Base-by-base conservation (phyloP, 208 protist genomes). In the Kentomonas sorsogonicus region DNA sequence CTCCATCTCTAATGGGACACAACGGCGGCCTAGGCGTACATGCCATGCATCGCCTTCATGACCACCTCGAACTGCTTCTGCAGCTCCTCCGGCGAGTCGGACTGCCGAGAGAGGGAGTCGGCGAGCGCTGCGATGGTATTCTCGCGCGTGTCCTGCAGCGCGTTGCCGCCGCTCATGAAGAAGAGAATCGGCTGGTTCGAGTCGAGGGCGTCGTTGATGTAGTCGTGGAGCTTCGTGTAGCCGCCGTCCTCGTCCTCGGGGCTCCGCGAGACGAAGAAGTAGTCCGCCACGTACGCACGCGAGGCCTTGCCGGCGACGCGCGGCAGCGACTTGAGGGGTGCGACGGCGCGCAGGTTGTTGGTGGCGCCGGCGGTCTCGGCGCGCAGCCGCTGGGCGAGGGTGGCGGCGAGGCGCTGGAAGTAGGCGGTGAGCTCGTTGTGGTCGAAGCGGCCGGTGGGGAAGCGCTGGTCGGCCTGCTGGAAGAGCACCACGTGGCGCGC, bases 241-340 rank as follows among this genome's bases (percentile, higher is more conserved):
- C 69, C 74, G 26, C 72, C 71, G 1, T 64, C 56, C 30, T 41
- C 41, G 33, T 82, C 69, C 10, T 69, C 57, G 30, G 50, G 53
- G 52, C 66, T 50, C 27, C 73, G 66, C 0, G 63, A 59, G 10
- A 86, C 55, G 27, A 91, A 77, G 61, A 88, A 91, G 59, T 79
- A 88, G 41, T 62, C 71, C 48, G 76, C 41, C 10, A 91, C 56
- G n/a, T 72, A 77, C 7, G 26, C 34, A 34, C 66, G 61, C 16
- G 71, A 61, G 5, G 47, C 46, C 18, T 53, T 53, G 31, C 66
- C 51, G 3, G 88, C 62, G 34, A 88, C 63, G 4, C 69, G 54
- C 0, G 78, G 77, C 25, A 85, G 52, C 11, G 69, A 57, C 6
- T 34, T 43, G 0, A 45, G 5, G 7, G n/a, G n/a, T n/a, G 88